Evolutionary conservation across 345 rosid genomes (phyloP).

Genomic region (Firmiana major): DNA sequence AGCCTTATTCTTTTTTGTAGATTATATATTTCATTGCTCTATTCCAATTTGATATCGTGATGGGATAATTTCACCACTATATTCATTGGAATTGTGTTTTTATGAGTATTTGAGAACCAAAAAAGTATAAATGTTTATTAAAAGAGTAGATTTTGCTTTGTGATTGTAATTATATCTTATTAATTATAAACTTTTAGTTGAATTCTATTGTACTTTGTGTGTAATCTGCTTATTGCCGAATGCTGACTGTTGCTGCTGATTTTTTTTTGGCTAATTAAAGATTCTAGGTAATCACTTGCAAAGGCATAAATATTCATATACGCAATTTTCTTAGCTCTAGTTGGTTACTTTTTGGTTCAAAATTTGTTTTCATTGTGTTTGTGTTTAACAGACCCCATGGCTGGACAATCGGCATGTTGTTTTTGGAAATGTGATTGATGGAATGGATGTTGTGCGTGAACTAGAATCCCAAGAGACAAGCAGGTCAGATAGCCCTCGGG

Average conservation of each 20-base stretch:
- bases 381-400: slow-evolving; percentile 62
- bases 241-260: background rate
- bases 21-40: background rate
- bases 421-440: slow-evolving; percentile 76
- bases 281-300: background rate
- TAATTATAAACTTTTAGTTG: background rate
- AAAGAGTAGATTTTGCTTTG: background rate
- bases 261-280: background rate
- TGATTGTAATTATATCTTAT: background rate
- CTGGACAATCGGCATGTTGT: slow-evolving; percentile 91
- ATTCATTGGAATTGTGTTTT: background rate
- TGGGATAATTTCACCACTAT: background rate
- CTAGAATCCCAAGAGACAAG: slow-evolving; percentile 81
- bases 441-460: slow-evolving; percentile 62
- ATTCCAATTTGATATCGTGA: background rate
- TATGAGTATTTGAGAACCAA: background rate
- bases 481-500: slow-evolving; percentile 57
- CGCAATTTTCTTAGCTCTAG: background rate
- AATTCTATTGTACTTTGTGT: background rate
- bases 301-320: background rate
- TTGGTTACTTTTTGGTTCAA: background rate
- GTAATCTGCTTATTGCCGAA: background rate
- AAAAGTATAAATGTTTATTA: background rate
- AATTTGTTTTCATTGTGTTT: background rate
- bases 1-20: background rate